Conservation (phyloP, 768 basidiomycete species). For the Lentinus brumalis region DNA sequence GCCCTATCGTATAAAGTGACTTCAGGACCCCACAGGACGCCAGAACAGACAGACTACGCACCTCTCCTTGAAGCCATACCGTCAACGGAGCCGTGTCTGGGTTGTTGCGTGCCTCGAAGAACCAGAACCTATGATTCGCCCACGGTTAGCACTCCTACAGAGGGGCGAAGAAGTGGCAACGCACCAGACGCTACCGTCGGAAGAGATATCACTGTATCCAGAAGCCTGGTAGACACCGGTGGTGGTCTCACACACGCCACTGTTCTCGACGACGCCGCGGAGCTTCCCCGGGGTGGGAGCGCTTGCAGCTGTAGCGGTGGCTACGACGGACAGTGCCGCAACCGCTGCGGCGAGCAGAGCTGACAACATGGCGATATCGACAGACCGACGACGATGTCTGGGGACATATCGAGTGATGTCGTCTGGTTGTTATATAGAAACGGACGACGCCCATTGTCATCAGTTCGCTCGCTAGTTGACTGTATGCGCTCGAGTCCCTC, state of each 20-base stretch:
- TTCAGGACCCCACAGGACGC: not conserved
- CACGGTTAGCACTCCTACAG: slow-evolving; percentile 51
- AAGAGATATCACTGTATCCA: slow-evolving; percentile 62
- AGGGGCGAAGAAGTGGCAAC: not conserved
- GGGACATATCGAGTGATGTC: not conserved
- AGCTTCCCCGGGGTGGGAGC: slow-evolving; percentile 45
- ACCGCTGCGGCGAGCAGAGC: not conserved
- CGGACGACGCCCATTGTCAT: no score
- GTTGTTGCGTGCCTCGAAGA: slow-evolving; percentile 62
- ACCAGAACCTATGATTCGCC: slow-evolving; percentile 59
- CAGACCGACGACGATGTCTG: not conserved
- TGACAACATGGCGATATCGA: not conserved
- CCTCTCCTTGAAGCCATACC: slow-evolving; percentile 65
- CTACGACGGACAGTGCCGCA: not conserved
- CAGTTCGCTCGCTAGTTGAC: no score
- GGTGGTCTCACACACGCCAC: slow-evolving; percentile 66
- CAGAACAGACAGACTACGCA: slow-evolving; percentile 19
- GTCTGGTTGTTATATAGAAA: no score
- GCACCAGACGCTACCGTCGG: slow-evolving; percentile 61
- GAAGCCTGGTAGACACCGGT: slow-evolving; percentile 61
- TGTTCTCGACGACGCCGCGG: slow-evolving; percentile 55
- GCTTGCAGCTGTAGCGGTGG: not conserved
- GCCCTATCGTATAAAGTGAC: slow-evolving; percentile 26
- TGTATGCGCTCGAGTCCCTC: no score
- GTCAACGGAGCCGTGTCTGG: slow-evolving; percentile 61